Evolutionary conservation across 768 basidiomycete species (phyloP), one percentile per base, ranked within the genome.

Genomic region (Termitomyces sp.): DNA sequence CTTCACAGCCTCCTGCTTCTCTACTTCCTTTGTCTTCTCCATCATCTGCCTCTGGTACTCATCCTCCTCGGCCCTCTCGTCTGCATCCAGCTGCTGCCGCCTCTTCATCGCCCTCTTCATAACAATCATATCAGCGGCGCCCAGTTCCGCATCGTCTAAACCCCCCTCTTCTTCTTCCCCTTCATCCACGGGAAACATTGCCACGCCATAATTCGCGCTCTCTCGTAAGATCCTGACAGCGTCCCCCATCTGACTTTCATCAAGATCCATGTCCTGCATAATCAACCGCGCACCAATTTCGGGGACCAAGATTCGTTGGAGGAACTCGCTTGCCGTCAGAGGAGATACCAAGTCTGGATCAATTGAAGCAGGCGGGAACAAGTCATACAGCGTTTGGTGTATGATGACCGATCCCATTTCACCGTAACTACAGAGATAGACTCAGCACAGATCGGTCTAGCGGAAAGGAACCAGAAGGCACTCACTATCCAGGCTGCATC

Each of bases 401-500:
- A 96, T 90, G 66, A 92, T 88, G 22, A 91, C 80, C 6, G 88
- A 90, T 12, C 94, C 94, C 40, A 87, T 81, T 70, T 93, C 92
- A 45, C 94, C 94, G 65, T 96, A 96, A 72, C 94, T 96, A 55
- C n/a, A 33, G 46, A 59, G 46, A 59, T 40, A 42, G 12, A 35
- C 24, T 63, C 39, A 59, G 54, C 40, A 16, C 20, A 39, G 35
- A 16, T 48, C 40, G 35, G 12, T 38, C 22, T 11, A 59, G 18
- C 13, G 8, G 24, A 32, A 15, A 52, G 46, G 15, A 15, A 36
- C 18, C 4, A 42, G 56, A 28, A 32, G 49, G 22, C 33, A 56
- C 92, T 76, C 69, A 96, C 94, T 95, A 96, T 75, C 94, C 94
- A 32, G 94, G 92, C 67, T 93, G 90, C 4, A 86, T 85, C 74